Evolutionary conservation across 768 basidiomycete species (phyloP).

Genomic region (Russula foetens): DNA sequence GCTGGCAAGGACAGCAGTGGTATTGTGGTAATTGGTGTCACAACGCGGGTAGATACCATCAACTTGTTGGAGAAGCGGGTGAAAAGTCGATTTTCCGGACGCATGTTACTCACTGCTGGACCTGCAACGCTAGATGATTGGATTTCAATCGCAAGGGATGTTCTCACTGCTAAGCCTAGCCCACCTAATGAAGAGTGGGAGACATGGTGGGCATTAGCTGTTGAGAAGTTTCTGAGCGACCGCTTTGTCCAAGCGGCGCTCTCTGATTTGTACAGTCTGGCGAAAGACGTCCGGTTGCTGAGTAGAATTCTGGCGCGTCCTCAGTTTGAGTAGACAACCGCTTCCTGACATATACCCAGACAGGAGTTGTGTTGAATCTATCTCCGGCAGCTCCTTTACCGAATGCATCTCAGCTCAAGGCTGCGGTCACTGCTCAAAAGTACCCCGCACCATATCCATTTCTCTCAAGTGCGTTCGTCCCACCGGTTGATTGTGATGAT

Average conservation of each 20-base stretch:
- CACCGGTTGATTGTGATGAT: background rate
- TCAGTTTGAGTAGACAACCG: background rate
- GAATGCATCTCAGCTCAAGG: conserved; percentile 34
- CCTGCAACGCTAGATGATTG: conserved; percentile 44
- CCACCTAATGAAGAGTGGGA: conserved; percentile 46
- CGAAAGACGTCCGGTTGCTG: conserved; percentile 51
- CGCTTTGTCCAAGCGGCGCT: conserved; percentile 36
- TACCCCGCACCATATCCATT: conserved; percentile 44
- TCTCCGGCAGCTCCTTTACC: conserved; percentile 47
- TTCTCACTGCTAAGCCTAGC: conserved; percentile 34
- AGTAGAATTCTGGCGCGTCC: conserved; percentile 47
- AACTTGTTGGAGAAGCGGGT: conserved; percentile 92
- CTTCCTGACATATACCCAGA: conserved; percentile 29
- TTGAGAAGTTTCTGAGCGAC: conserved; percentile 52
- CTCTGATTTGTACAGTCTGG: conserved; percentile 53
- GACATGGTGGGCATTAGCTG: conserved; percentile 44
- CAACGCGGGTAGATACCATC: conserved; percentile 80
- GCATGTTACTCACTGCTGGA: conserved; percentile 72
- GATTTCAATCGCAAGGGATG: conserved; percentile 38
- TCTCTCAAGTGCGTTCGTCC: conserved; percentile 40
- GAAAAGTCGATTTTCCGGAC: conserved; percentile 93
- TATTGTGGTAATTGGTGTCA: conserved; percentile 79
- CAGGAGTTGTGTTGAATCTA: conserved; percentile 37
- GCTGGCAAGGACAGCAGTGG: conserved; percentile 53
- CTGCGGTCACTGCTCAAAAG: conserved; percentile 45